Conservation (phyloP, 2,329 filamentous ascomycete species). For the Phyllachora maydis region DNA sequence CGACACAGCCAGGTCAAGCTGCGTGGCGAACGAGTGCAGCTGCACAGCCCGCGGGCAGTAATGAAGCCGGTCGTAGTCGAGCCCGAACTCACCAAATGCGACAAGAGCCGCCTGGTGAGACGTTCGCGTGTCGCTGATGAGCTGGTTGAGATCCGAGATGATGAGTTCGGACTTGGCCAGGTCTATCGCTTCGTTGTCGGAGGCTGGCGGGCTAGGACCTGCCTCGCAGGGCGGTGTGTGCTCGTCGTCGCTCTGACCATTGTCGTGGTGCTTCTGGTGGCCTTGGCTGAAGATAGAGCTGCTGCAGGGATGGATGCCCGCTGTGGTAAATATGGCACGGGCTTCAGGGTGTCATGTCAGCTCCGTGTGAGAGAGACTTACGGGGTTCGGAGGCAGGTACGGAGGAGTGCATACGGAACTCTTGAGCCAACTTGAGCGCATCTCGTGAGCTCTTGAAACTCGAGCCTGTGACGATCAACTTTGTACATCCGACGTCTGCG, state of each 20-base stretch:
- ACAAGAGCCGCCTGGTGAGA: conserved; percentile 31
- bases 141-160: conserved; percentile 36
- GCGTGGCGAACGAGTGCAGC: conserved; percentile 64
- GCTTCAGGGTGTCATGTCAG: conserved; percentile 8
- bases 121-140: conserved; percentile 39
- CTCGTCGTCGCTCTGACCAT: conserved; percentile 19
- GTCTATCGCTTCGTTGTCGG: conserved; percentile 23
- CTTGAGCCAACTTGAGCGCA: conserved; percentile 58
- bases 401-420: conserved; percentile 41
- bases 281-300: conserved; percentile 53
- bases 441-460: conserved; percentile 60
- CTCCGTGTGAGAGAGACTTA: no score
- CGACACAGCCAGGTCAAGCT: conserved; percentile 56
- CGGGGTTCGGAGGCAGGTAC: neutral
- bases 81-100: conserved; percentile 85
- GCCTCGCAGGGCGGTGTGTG: conserved; percentile 32
- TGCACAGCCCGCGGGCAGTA: conserved; percentile 64
- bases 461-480: conserved; percentile 86
- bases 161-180: conserved; percentile 21
- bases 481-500: conserved; percentile 57
- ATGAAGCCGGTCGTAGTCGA: conserved; percentile 86
- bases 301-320: conserved; percentile 85
- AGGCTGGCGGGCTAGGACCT: conserved; percentile 22
- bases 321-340: conserved; percentile 68
- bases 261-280: conserved; percentile 20